Conservation (phyloP, 768 basidiomycete genomes). For the Trametes villosa region DNA sequence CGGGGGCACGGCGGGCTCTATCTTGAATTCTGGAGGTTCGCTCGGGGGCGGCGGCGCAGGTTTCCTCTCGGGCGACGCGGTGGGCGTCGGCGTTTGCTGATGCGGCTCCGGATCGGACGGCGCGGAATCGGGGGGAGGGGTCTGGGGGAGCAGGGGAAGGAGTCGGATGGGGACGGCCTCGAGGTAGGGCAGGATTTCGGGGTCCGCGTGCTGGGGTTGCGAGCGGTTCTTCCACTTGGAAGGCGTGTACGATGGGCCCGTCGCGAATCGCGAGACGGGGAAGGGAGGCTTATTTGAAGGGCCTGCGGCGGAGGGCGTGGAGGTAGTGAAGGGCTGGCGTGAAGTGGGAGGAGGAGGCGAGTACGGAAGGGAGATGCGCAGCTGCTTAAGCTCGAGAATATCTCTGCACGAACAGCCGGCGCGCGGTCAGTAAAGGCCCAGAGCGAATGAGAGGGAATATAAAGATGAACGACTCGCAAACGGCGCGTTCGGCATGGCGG, state of each 20-base stretch:
- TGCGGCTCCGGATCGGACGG: constrained; percentile 8
- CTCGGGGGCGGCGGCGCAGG: constrained; percentile 12
- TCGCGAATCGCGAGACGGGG: constrained; percentile 43
- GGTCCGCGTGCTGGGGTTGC: constrained; percentile 26
- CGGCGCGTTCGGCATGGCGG: neutral
- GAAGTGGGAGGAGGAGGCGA: constrained; percentile 32
- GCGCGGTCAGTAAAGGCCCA: constrained; percentile 12
- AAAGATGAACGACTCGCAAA: neutral
- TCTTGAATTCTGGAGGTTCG: constrained; percentile 20
- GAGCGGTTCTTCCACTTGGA: constrained; percentile 42
- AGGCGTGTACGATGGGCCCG: constrained; percentile 45
- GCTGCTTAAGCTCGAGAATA: constrained; percentile 66
- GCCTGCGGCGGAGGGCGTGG: constrained; percentile 36
- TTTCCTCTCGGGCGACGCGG: constrained; percentile 17
- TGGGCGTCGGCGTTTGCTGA: constrained; percentile 16
- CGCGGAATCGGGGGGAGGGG: neutral
- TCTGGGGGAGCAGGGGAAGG: constrained; percentile 51
- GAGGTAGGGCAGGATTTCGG: constrained; percentile 37
- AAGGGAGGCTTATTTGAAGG: constrained; percentile 49
- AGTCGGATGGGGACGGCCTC: constrained; percentile 63
- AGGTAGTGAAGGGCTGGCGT: constrained; percentile 35
- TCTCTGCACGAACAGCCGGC: constrained; percentile 21
- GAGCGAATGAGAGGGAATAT: neutral
- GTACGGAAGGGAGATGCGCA: constrained; percentile 64
- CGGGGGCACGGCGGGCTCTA: constrained; percentile 1